phyloP scores from a whole-genome alignment of 306 rosid genomes.

The Macrotyloma uniflorum region DNA sequence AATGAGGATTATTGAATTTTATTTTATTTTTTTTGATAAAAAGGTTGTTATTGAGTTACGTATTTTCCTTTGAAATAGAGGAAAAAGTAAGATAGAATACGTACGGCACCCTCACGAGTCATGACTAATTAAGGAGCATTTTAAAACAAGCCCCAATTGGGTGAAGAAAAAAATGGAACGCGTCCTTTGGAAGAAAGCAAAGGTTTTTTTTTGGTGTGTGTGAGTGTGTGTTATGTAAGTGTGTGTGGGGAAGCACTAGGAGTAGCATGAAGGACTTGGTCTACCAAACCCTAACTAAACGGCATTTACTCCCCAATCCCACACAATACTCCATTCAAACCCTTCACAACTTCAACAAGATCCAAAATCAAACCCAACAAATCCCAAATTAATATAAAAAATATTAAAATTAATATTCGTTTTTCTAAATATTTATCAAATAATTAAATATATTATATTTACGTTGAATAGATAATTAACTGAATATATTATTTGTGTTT shows the following conservation, averaged over 20 bases:
- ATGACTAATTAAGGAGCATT: not conserved
- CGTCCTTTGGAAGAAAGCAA: not conserved
- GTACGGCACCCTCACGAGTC: not conserved
- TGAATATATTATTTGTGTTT: no score
- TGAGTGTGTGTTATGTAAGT: no score
- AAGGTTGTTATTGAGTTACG: no score
- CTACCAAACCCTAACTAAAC: slow-evolving; percentile 73
- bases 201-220: slow-evolving; percentile 1
- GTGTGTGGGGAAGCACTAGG: slow-evolving; percentile 32
- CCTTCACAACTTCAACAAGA: slow-evolving; percentile 54
- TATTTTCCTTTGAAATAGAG: not conserved
- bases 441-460: no score
- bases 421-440: no score
- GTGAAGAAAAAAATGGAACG: not conserved
- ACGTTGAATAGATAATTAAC: no score
- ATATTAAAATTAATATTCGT: no score
- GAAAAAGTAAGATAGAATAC: not conserved
- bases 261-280: slow-evolving; percentile 56
- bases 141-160: not conserved
- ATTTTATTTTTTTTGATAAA: no score
- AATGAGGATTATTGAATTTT: no score
- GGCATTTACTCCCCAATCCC: slow-evolving; percentile 64
- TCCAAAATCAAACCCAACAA: slow-evolving; percentile 77
- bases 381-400: no score
- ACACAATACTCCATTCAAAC: slow-evolving; percentile 58